phyloP scores from a whole-genome alignment of 2,329 filamentous ascomycete genomes.

The Thelonectria discophora region DNA sequence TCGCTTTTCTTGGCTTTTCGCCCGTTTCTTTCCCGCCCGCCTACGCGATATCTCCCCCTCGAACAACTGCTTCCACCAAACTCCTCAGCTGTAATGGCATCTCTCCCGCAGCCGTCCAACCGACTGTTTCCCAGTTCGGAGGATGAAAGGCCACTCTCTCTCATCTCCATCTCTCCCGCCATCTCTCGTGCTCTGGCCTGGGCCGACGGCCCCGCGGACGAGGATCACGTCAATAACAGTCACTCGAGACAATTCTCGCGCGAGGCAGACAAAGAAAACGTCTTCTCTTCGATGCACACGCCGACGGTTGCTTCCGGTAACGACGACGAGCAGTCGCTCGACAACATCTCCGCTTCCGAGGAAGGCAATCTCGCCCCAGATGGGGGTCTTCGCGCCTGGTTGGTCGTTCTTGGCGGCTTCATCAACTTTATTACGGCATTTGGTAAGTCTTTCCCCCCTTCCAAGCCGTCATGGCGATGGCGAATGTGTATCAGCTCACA shows the following conservation, averaged over 20 bases:
- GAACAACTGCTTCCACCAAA: too few relatives aligned
- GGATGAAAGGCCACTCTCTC: not conserved
- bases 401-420: conserved; percentile 46
- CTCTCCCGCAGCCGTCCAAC: too few relatives aligned
- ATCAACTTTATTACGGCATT: conserved; percentile 42
- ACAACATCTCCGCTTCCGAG: not conserved
- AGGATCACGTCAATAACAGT: too few relatives aligned
- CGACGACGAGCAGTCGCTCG: too few relatives aligned
- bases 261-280: not conserved
- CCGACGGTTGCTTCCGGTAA: not conserved
- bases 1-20: too few relatives aligned
- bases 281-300: not conserved
- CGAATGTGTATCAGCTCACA: not conserved
- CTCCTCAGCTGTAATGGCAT: too few relatives aligned
- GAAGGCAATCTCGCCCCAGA: conserved; percentile 26
- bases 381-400: conserved; percentile 44
- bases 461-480: not conserved
- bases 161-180: not conserved
- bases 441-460: conserved; percentile 32
- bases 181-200: not conserved
- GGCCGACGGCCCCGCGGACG: too few relatives aligned
- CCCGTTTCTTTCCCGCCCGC: too few relatives aligned
- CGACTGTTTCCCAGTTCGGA: not conserved
- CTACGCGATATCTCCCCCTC: too few relatives aligned
- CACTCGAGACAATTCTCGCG: not conserved